Percentiles rank a stretch among this genome's conserved stretches.
These are phyloP conservation scores for Pyrus hybrid DNA, from an alignment of 331 rosid species.

Conservation along the genomic window DNA sequence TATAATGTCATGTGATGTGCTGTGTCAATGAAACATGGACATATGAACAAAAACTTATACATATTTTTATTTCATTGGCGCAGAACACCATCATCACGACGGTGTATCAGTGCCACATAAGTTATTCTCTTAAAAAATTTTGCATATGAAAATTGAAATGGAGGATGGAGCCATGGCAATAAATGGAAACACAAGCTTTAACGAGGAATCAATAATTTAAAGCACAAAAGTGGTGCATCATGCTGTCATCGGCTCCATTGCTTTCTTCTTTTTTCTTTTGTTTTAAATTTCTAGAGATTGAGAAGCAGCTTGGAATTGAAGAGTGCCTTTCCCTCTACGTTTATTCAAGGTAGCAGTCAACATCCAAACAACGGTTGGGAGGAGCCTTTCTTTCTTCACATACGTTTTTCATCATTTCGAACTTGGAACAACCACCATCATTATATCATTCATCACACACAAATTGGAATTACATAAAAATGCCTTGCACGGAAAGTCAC, in stretches of 20 bases:
- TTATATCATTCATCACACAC: not conserved
- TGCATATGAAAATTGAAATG: not conserved
- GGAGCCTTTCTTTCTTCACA: slow-evolving; percentile 15
- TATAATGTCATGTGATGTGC: fast-evolving
- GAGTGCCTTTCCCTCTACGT: slow-evolving; percentile 34
- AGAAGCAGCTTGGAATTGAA: slow-evolving; percentile 18
- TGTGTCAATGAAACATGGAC: too few relatives aligned
- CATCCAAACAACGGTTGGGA: slow-evolving; percentile 29
- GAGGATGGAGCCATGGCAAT: not conserved
- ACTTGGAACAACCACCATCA: slow-evolving; percentile 51
- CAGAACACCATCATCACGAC: too few relatives aligned
- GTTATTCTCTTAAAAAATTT: too few relatives aligned
- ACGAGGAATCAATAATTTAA: not conserved
- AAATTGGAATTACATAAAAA: slow-evolving; percentile 13
- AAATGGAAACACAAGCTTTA: not conserved
- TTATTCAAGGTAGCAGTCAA: slow-evolving; percentile 36
- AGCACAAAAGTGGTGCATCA: not conserved
- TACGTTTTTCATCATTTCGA: slow-evolving; percentile 27
- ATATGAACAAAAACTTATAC: too few relatives aligned
- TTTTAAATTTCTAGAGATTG: not conserved
- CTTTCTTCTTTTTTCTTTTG: not conserved
- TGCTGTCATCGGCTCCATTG: not conserved
- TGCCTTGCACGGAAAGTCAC: slow-evolving; percentile 42
- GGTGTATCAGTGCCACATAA: too few relatives aligned
- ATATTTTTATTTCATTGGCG: too few relatives aligned